Evolutionary conservation across 805 yeast species (phyloP).

Genomic region (Yarrowia sp.): DNA sequence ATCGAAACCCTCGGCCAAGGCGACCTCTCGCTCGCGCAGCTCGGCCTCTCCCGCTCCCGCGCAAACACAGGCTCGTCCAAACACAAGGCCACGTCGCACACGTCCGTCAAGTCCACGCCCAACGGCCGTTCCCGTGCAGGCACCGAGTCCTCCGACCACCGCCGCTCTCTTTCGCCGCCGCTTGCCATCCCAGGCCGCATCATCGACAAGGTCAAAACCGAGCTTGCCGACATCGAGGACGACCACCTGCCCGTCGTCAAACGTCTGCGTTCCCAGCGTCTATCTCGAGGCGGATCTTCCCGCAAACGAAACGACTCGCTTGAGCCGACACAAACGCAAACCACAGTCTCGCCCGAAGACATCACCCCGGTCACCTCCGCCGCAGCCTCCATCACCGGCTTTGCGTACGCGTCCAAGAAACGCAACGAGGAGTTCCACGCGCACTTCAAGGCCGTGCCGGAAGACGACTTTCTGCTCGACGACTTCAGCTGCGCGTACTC

Average conservation of each 20-base stretch:
- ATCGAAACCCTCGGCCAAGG: slow-evolving; percentile 37
- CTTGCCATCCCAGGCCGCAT: background rate
- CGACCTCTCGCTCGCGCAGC: slow-evolving; percentile 36
- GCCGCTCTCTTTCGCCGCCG: slow-evolving; percentile 12
- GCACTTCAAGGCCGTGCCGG: slow-evolving; percentile 64
- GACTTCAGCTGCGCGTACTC: slow-evolving; percentile 90
- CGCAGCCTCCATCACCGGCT: slow-evolving; percentile 22
- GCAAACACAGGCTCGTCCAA: slow-evolving; percentile 18
- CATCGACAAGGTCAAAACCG: slow-evolving; percentile 21
- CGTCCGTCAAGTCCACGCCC: background rate
- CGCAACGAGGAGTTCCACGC: slow-evolving; percentile 76
- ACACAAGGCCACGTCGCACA: background rate
- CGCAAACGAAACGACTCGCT: background rate
- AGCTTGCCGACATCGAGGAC: slow-evolving; percentile 5
- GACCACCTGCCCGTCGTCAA: slow-evolving; percentile 19
- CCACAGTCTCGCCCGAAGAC: background rate
- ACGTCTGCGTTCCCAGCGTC: background rate
- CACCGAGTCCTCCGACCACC: background rate
- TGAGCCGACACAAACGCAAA: background rate
- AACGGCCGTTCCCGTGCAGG: slow-evolving; percentile 11
- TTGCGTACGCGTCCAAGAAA: slow-evolving; percentile 35
- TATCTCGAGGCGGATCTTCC: background rate
- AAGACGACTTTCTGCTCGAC: slow-evolving; percentile 70
- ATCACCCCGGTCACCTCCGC: slow-evolving; percentile 4
- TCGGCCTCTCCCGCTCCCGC: slow-evolving; percentile 30